Base-by-base conservation (phyloP, 2,329 filamentous ascomycete species). In the Ophiocordyceps camponoti-saundersi region DNA sequence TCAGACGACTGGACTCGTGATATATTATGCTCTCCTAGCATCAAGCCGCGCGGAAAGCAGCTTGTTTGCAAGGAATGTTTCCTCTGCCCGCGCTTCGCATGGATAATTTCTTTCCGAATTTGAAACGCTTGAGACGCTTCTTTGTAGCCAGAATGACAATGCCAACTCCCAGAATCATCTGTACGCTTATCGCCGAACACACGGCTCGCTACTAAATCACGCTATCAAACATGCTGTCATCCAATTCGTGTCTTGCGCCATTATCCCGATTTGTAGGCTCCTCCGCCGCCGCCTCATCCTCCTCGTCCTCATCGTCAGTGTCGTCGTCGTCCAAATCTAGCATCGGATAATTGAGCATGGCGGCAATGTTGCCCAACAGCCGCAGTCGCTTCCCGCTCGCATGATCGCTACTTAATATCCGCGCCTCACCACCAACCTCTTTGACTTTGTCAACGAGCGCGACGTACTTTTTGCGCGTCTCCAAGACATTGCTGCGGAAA, bases 341-440 rank as follows among this genome's bases (percentile, higher is more conserved):
- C 36, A 96, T 73, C 0, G 92, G 89, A 60, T 89, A 98, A 13
- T 90, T 95, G 52, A 95, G 67, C 26, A 95, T 82, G 1, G 88
- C 88, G 16, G 90, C 92, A 51, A 98, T 82, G 18, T 88, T 85
- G 1, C 92, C 89, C 50, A 96, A 62, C 13, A 80, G 83, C 53
- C 89, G 85, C 15, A 98, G 65, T 49, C 88, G 72, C 66, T 83
- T 82, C 1, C 92, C 92, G 61, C 89, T 95, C 67, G 95, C 90
- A 62, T 96, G 90, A 57, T 93, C 83, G 56, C 85, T 89, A 62
- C 90, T 96, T 26, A 96, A 65, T n/a, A 96, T 77, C 47, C 85
- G 72, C 1, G 87, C 85, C 53, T 95, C 88, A 1, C 90, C 92
- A 6, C 90, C 92, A 52, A 87, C 81, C 3, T 80, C 80, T 53